Base-by-base conservation (phyloP, 2,329 filamentous ascomycete genomes). In the Fusarium acutatum region DNA sequence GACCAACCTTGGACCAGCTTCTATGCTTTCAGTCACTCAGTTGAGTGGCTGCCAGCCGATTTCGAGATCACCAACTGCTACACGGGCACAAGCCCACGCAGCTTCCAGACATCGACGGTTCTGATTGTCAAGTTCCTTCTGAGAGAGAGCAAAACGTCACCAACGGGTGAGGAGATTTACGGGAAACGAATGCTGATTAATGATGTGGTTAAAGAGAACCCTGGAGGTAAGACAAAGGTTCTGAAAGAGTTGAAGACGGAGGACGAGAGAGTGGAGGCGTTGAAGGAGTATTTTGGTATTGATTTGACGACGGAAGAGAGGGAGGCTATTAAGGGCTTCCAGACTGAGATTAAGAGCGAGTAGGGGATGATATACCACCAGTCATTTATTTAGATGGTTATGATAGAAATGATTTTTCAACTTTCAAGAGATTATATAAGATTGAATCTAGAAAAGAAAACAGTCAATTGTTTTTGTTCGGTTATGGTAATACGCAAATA, bases 1-100 rank as follows among this genome's bases (percentile, higher is more conserved):
- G 82, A 81, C 52, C 83, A 84, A 5, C 30, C 71, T 3, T 95
- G 91, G 89, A 83, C 86, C 28, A 83, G 88, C 4, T 87, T 86
- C 53, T 94, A 93, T 79, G 88, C 86, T 69, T 95, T 94, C 79
- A 86, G 87, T 5, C 89, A 92, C 68, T 71, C 73, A 11, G 83
- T 87, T 22, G 91, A 93, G 79, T 93, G 92, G 79, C 78, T 89
- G 38, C 86, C 85, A 8, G 80, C 83, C 47, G 91, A 93, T 80
- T 93, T 90, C 75, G 85, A 85, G 40, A 83, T 91, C 11, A 84
- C 92, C 83, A 92, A 89, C 79, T 88, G 84, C 74, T 87, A 78
- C 52, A 89, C 88, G 3, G 89, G 87, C 71, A 85, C 84, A 49
- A 83, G 81, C 62, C 80, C 82, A 28, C 78, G 79, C 35, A 88